Evolutionary conservation across 108 stramenopile species (phyloP).

Genomic region (Cyclotella sp.): DNA sequence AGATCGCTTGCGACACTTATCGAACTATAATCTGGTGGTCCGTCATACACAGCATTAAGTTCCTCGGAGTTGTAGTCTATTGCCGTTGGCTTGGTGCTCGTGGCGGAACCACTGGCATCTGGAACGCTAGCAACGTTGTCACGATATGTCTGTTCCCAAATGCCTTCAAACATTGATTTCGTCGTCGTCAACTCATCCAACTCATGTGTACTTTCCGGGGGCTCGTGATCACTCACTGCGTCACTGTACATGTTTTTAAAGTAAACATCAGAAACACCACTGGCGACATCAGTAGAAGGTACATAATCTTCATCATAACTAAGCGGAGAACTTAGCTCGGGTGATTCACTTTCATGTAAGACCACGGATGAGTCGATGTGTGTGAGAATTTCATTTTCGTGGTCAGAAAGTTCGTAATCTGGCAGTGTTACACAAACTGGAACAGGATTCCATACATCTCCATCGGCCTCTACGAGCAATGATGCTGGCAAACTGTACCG

Average conservation of each 20-base stretch:
- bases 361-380: not conserved
- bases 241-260: slow-evolving; percentile 1
- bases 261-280: not conserved
- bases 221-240: not conserved
- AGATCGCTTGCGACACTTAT: slow-evolving; percentile 63
- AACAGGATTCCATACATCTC: slow-evolving; percentile 37
- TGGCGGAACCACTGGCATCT: not conserved
- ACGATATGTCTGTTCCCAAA: slow-evolving; percentile 50
- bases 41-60: slow-evolving; percentile 71
- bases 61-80: slow-evolving; percentile 55
- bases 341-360: not conserved
- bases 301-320: not conserved
- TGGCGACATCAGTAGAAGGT: not conserved
- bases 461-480: slow-evolving; percentile 38
- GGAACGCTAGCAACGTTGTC: slow-evolving; percentile 21
- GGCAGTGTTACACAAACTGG: not conserved
- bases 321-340: not conserved
- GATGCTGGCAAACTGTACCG: slow-evolving; percentile 33
- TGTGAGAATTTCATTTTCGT: not conserved
- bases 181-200: not conserved
- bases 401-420: not conserved
- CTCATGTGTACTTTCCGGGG: not conserved
- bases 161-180: slow-evolving; percentile 38
- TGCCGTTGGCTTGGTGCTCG: not conserved
- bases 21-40: slow-evolving; percentile 55